Conservation (phyloP, 208 protist species). For the Vickermania spadyakhi region DNA sequence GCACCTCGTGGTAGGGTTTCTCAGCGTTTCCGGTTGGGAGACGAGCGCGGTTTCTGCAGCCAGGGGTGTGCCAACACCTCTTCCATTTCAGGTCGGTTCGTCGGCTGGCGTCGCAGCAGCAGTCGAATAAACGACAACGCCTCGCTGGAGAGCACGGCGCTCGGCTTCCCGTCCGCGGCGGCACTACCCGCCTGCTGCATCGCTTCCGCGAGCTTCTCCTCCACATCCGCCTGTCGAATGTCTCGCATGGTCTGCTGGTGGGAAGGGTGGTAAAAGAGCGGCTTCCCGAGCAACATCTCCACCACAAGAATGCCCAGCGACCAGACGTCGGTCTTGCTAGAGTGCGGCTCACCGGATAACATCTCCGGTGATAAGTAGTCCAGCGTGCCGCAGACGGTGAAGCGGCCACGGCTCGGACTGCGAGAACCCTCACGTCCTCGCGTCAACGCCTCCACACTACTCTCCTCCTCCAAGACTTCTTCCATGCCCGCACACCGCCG, state of each 20-base stretch:
- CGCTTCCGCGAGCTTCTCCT: slow-evolving; percentile 20
- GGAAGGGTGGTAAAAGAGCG: slow-evolving; percentile 57
- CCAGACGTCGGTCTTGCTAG: slow-evolving; percentile 76
- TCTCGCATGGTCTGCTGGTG: slow-evolving; percentile 43
- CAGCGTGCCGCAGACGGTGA: slow-evolving; percentile 95
- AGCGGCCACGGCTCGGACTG: slow-evolving; percentile 11
- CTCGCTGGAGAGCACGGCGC: slow-evolving; percentile 11
- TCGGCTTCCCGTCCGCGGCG: not conserved
- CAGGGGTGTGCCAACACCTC: slow-evolving; percentile 64
- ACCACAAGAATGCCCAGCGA: slow-evolving; percentile 78
- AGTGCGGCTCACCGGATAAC: slow-evolving; percentile 53
- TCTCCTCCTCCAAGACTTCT: not conserved
- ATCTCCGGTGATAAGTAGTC: slow-evolving; percentile 99
- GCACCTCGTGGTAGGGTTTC: slow-evolving; percentile 2
- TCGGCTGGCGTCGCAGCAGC: slow-evolving; percentile 60
- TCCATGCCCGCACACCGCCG: not conserved
- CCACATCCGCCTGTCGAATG: slow-evolving; percentile 22
- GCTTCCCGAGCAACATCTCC: slow-evolving; percentile 71
- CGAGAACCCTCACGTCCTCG: not conserved
- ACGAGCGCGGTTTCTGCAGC: slow-evolving; percentile 25
- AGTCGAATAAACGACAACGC: slow-evolving; percentile 23
- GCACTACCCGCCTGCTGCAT: not conserved
- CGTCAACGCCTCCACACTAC: not conserved
- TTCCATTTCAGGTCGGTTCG: slow-evolving; percentile 33
- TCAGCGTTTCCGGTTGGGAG: not conserved